These are phyloP conservation scores for Cystobasidiopsis lactophilus DNA, from an alignment of 768 basidiomycete genomes.

Conservation along the genomic window DNA sequence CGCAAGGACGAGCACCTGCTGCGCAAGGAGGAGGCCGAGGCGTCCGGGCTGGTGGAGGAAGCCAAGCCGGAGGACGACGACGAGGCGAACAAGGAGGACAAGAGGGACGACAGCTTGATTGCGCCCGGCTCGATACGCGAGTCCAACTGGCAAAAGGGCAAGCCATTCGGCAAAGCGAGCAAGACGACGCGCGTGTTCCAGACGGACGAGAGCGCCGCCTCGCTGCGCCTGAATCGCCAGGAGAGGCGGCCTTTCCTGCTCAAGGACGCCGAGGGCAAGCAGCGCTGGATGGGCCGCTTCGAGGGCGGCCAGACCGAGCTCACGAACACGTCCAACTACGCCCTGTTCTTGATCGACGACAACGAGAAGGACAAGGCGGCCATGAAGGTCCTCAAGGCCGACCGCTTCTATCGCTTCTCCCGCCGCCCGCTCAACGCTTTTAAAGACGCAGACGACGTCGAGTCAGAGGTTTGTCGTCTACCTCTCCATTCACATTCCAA, in stretches of 20 bases:
- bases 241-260: neutral
- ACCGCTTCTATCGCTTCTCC: neutral
- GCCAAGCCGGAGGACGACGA: no score
- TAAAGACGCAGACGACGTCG: neutral
- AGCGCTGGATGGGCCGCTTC: neutral
- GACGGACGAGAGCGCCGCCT: neutral
- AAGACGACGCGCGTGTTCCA: neutral
- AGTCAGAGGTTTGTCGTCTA: neutral
- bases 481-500: no score
- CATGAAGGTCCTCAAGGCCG: neutral
- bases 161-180: neutral
- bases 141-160: neutral
- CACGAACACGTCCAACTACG: neutral
- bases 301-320: neutral
- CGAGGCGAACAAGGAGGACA: neutral
- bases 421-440: neutral
- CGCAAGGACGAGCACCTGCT: neutral
- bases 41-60: neutral
- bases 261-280: neutral
- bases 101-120: neutral
- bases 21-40: neutral
- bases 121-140: neutral
- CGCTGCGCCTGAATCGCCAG: neutral
- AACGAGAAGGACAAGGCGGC: neutral
- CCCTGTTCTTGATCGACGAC: neutral